phyloP scores from a whole-genome alignment of 169 alveolate genomes.

The Eimeria mitis region DNA sequence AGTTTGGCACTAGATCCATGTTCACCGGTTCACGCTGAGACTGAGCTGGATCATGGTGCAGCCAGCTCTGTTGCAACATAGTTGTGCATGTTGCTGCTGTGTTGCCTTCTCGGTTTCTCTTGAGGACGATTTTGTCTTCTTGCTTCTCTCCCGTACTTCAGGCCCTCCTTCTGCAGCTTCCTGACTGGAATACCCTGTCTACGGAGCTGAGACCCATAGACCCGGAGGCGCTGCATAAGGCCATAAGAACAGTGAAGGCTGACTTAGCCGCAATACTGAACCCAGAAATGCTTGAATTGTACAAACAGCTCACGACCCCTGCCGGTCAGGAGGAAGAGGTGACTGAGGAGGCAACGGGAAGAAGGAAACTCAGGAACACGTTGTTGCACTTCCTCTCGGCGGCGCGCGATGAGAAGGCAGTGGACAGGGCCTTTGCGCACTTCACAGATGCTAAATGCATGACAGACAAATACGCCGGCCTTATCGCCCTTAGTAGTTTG shows the following conservation, averaged over 20 bases:
- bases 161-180: slow-evolving; percentile 78
- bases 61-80: neutral
- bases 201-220: slow-evolving; percentile 82
- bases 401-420: slow-evolving; percentile 41
- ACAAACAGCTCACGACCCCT: slow-evolving; percentile 76
- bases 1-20: neutral
- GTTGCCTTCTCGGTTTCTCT: neutral
- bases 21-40: neutral
- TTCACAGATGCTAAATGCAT: slow-evolving; percentile 46
- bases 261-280: slow-evolving; percentile 61
- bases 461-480: slow-evolving; percentile 78
- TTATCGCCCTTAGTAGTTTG: slow-evolving; percentile 20
- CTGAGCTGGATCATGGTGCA: neutral
- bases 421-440: slow-evolving; percentile 48
- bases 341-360: slow-evolving; percentile 46
- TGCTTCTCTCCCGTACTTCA: neutral
- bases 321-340: slow-evolving; percentile 36
- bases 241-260: slow-evolving; percentile 77
- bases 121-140: neutral
- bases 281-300: slow-evolving; percentile 75
- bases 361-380: slow-evolving; percentile 83
- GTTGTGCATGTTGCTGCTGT: neutral
- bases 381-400: slow-evolving; percentile 78
- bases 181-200: slow-evolving; percentile 46
- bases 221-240: slow-evolving; percentile 82